Evolutionary conservation across 2,329 filamentous ascomycete species (phyloP), one percentile per base, ranked within the genome.

Genomic region (Penicillium corylophilum): DNA sequence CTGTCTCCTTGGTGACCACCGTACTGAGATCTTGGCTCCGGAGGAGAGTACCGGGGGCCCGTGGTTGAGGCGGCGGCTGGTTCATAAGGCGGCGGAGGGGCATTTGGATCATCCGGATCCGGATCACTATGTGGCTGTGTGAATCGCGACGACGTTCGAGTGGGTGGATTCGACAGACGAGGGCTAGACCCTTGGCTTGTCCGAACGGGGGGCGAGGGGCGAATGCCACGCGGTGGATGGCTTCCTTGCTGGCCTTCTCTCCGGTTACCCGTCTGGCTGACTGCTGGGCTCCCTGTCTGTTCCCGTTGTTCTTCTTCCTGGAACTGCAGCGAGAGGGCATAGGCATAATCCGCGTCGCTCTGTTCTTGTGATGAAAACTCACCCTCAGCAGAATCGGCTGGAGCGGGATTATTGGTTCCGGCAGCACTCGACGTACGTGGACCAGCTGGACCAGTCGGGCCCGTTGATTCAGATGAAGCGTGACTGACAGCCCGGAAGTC

Each of bases 281-380:
- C 20, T 20, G 36, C 7, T 71, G 75, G n/a, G 82, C 81, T 56
- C 42, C 54, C 42, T 15, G 49, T 50, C 26, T 56, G 59, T 57
- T 91, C 84, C 13, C 85, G 82, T 63, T 90, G 86, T 57, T 96
- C 90, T 70, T 97, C 93, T 68, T 97, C 94, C 68, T 97, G 93
- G 1, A 96, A 81, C 66, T 97, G 94, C 6, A 99, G 78, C 0
- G 93, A 92, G 3, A 97, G 79, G 0, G 94, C 94, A 26, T 96
- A 85, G 44, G 94, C 94, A 28, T 96, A 85, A 53, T 92, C 85
- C 63, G 74, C 74, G 59, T 77, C 75, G 31, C 70, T 71, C 57
- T 96, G 92, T 72, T 96, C 84, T 76, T 95, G 81, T 15, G 63
- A 56, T 12, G 65, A 62, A 24, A 68, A 51, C 31, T 59, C 46